These are phyloP conservation scores for Periglandula ipomoeae DNA, from an alignment of 2,329 filamentous ascomycete species.

Conservation along the genomic window DNA sequence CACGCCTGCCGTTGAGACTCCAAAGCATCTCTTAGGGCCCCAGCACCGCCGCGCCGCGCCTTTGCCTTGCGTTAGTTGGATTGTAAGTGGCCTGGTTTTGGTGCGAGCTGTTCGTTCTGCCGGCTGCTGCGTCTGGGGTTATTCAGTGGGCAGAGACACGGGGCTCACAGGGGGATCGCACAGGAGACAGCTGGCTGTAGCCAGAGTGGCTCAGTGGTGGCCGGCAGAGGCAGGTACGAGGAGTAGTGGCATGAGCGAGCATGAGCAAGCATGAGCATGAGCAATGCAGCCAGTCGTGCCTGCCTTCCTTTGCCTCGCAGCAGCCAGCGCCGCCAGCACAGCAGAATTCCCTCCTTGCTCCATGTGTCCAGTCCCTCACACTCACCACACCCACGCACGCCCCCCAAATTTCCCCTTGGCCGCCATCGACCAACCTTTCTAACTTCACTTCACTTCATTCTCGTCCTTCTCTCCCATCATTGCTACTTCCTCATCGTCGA, in stretches of 20 bases:
- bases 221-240: too few species aligned
- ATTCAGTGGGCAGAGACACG: too few species aligned
- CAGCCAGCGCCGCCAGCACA: slow-evolving; percentile 22
- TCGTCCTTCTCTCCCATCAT: slow-evolving; percentile 22
- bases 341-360: slow-evolving; percentile 22
- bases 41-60: slow-evolving; percentile 14
- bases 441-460: slow-evolving; percentile 14
- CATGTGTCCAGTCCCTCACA: slow-evolving; percentile 8
- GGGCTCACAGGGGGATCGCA: too few species aligned
- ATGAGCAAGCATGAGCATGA: too few species aligned
- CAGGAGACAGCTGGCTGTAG: too few species aligned
- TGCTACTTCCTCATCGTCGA: slow-evolving; percentile 25
- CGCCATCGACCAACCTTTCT: slow-evolving; percentile 9
- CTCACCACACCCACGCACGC: slow-evolving; percentile 6
- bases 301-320: slow-evolving; percentile 4
- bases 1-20: background rate
- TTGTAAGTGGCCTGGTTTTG: too few species aligned
- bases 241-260: too few species aligned
- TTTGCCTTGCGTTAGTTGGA: background rate
- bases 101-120: background rate
- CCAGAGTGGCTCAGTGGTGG: too few species aligned
- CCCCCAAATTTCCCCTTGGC: slow-evolving; percentile 19
- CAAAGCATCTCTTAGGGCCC: background rate
- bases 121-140: background rate
- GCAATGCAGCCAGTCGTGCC: slow-evolving; percentile 4